Conservation (phyloP, 1,284 basidiomycete genomes). For the Singerocomus rubriflavus region DNA sequence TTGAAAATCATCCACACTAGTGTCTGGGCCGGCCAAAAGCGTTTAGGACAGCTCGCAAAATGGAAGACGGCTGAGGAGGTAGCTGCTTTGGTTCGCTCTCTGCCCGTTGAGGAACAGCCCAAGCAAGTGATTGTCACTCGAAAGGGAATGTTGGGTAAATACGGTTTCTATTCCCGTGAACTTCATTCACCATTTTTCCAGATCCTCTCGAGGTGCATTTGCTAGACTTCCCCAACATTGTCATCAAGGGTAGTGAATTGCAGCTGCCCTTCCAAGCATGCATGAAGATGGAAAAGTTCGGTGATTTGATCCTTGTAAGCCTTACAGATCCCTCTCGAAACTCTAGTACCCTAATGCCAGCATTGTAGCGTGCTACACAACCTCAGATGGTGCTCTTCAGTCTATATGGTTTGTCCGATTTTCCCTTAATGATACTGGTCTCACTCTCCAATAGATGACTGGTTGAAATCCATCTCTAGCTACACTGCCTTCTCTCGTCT, state of each 20-base stretch:
- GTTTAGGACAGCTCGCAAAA: constrained; percentile 98
- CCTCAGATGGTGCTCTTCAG: constrained; percentile 99
- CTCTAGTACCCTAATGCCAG: not conserved
- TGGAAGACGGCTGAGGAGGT: constrained; percentile 99
- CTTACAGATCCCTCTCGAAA: not conserved
- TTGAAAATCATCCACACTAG: constrained; percentile 99
- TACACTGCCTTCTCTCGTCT: constrained; percentile 99
- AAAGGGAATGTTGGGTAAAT: constrained; percentile 95
- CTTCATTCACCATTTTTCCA: constrained; percentile 27
- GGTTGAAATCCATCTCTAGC: constrained; percentile 98
- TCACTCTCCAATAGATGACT: constrained; percentile 66
- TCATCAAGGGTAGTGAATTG: constrained; percentile 98
- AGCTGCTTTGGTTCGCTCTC: constrained; percentile 92
- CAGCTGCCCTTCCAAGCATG: constrained; percentile 99
- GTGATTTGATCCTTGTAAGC: constrained; percentile 87
- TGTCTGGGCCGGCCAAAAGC: constrained; percentile 99
- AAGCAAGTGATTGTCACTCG: constrained; percentile 99
- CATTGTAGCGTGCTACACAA: constrained; percentile 80
- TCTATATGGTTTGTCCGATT: constrained; percentile 69
- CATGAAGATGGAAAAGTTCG: constrained; percentile 99
- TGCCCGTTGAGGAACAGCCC: constrained; percentile 98
- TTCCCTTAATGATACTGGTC: not conserved
- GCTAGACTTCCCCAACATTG: constrained; percentile 99
- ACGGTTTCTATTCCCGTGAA: not conserved
- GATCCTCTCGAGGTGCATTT: constrained; percentile 98